A percentile compares a stretch with the other conserved stretches of the same genome.
These are phyloP conservation scores for Leccinum variabile DNA, from an alignment of 1,284 basidiomycete species.

Conservation along the genomic window DNA sequence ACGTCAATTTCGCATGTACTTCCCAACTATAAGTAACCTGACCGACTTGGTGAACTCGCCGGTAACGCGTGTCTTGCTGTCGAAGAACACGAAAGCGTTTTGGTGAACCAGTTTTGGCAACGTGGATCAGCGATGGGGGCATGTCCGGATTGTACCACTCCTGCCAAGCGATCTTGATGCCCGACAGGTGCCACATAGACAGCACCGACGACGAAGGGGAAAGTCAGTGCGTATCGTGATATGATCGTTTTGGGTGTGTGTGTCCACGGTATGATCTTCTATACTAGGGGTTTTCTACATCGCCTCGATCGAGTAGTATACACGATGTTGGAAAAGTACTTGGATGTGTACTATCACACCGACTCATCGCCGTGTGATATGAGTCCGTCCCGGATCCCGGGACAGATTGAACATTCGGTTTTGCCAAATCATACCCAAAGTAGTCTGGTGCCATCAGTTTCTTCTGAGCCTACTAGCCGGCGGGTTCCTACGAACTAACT, in stretches of 20 bases:
- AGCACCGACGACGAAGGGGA: conserved; percentile 41
- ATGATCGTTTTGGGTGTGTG: conserved; percentile 43
- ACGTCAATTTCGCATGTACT: conserved; percentile 25
- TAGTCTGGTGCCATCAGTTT: too few relatives aligned
- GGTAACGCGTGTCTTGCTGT: conserved; percentile 42
- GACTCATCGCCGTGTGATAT: conserved; percentile 28
- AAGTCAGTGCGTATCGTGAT: conserved; percentile 46
- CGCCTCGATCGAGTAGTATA: conserved; percentile 32
- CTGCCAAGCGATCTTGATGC: conserved; percentile 64
- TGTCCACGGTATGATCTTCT: conserved; percentile 61
- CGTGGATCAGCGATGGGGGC: conserved; percentile 67
- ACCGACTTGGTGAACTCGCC: conserved; percentile 51
- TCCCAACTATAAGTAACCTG: conserved; percentile 31
- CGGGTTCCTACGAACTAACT: too few relatives aligned
- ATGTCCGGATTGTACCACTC: conserved; percentile 80
- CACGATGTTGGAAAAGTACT: too few relatives aligned
- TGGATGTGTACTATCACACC: conserved; percentile 28
- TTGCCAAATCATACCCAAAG: too few relatives aligned
- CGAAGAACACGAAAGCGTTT: conserved; percentile 21
- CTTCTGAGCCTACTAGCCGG: too few relatives aligned
- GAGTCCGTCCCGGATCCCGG: too few relatives aligned
- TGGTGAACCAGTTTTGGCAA: conserved; percentile 42
- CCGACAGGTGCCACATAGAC: conserved; percentile 58
- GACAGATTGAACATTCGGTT: too few relatives aligned
- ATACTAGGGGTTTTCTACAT: conserved; percentile 34